Percentiles rank a stretch among this genome's conserved stretches.
These are phyloP conservation scores for Candida awuae DNA, from an alignment of 805 yeast genomes.

Conservation along the genomic window DNA sequence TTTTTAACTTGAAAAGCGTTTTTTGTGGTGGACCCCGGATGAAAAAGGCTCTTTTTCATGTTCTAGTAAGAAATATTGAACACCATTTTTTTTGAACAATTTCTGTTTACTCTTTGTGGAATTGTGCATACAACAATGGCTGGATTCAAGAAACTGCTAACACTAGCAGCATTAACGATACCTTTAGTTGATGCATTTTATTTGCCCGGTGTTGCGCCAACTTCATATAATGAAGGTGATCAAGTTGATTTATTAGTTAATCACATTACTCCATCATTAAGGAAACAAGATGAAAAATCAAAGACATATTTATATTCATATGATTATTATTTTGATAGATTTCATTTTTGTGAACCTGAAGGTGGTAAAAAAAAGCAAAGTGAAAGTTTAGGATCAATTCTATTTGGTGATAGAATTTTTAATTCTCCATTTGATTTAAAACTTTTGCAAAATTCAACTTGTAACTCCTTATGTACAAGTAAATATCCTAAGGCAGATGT, in stretches of 20 bases:
- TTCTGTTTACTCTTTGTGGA: neutral
- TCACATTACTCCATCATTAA: conserved; percentile 74
- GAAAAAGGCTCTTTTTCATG: no score
- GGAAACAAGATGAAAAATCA: conserved; percentile 33
- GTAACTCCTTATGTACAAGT: conserved; percentile 58
- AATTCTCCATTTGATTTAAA: conserved; percentile 79
- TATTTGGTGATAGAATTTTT: conserved; percentile 93
- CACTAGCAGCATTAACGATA: neutral
- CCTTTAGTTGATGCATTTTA: conserved; percentile 43
- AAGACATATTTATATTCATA: conserved; percentile 61
- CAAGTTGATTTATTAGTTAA: conserved; percentile 74
- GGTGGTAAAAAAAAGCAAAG: conserved; percentile 64
- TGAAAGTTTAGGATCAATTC: conserved; percentile 85
- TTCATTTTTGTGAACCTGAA: conserved; percentile 76
- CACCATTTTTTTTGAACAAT: no score
- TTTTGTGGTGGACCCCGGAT: neutral
- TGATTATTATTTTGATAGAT: conserved; percentile 75
- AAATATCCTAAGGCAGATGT: conserved; percentile 60
- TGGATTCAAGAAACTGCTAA: neutral
- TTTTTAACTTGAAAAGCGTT: neutral
- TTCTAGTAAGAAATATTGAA: neutral
- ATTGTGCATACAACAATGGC: neutral
- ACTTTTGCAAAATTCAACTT: conserved; percentile 66
- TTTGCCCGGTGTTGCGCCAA: conserved; percentile 94
- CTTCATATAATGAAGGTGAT: conserved; percentile 71